phyloP scores from a whole-genome alignment of 192 early-diverging fungal genomes.

The Coemansia nantahalensis region DNA sequence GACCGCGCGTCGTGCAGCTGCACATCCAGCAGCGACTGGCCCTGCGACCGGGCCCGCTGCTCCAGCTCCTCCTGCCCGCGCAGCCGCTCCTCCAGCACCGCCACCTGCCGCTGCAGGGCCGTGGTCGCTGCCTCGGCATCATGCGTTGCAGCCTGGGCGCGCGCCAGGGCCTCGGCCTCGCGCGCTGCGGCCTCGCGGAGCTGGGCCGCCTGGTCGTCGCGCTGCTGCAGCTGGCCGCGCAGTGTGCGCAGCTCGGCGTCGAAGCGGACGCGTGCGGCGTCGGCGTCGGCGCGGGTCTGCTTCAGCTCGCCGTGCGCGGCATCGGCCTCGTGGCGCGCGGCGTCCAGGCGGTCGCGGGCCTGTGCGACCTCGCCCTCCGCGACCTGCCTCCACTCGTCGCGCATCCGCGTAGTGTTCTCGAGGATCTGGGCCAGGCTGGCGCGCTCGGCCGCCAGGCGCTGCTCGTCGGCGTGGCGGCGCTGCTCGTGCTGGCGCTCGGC shows the following conservation, averaged over 20 bases:
- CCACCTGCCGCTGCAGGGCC: constrained; percentile 48
- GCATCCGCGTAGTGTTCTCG: constrained; percentile 49
- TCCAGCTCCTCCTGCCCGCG: constrained; percentile 52
- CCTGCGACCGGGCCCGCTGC: constrained; percentile 45
- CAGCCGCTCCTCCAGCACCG: constrained; percentile 49
- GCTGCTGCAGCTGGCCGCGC: constrained; percentile 33
- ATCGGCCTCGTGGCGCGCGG: constrained; percentile 23
- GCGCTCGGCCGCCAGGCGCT: constrained; percentile 37
- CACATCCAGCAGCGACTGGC: constrained; percentile 42
- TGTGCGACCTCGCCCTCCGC: constrained; percentile 26
- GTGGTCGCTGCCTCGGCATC: constrained; percentile 54
- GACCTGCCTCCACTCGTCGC: constrained; percentile 41
- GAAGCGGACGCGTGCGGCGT: constrained; percentile 24
- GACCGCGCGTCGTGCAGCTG: constrained; percentile 56
- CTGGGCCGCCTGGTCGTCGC: constrained; percentile 20
- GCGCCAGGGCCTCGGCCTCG: constrained; percentile 49
- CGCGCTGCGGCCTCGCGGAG: constrained; percentile 19
- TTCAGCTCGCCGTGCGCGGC: constrained; percentile 22
- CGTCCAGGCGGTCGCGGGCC: constrained; percentile 24
- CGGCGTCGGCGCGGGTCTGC: constrained; percentile 23
- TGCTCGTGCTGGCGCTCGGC: constrained; percentile 31
- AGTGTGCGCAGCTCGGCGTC: constrained; percentile 36
- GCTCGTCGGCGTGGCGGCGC: constrained; percentile 41
- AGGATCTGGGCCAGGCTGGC: constrained; percentile 48
- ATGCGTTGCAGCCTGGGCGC: constrained; percentile 51